Percentiles rank a stretch among this genome's conserved stretches.
Evolutionary conservation across 106 monocot genomes (phyloP).

Genomic region (Acanthochlamys bracteata): DNA sequence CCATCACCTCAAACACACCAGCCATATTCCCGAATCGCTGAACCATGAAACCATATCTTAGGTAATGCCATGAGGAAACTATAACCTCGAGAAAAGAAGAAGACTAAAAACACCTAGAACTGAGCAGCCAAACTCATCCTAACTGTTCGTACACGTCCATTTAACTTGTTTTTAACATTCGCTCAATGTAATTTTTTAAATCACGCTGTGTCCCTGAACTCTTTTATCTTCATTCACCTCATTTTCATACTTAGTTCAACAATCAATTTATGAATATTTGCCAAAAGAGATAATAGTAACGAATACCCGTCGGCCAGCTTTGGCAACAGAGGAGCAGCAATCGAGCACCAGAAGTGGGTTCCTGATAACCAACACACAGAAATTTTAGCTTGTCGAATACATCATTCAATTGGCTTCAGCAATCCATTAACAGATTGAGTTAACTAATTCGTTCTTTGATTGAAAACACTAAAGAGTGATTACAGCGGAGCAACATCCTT

Average conservation of each 20-base stretch:
- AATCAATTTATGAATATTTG: neutral
- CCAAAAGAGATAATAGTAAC: neutral
- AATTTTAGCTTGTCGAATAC: neutral
- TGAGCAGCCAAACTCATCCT: no score
- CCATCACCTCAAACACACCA: conserved; percentile 82
- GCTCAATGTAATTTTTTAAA: no score
- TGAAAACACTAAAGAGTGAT: conserved; percentile 1
- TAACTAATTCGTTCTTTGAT: no score
- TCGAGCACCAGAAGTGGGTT: conserved; percentile 77
- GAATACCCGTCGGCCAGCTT: conserved; percentile 60
- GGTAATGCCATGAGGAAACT: conserved; percentile 1
- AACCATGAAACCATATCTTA: conserved; percentile 6
- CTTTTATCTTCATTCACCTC: no score
- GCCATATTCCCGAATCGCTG: conserved; percentile 88
- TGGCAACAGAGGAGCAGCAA: conserved; percentile 59
- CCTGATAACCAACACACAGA: conserved; percentile 35
- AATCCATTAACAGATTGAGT: no score
- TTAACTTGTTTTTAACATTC: no score
- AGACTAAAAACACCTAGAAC: neutral
- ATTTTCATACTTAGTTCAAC: conserved; percentile 8
- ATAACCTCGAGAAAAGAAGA: neutral
- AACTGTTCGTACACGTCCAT: no score
- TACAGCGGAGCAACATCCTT: conserved; percentile 84
- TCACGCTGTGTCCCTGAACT: no score
- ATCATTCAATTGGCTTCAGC: no score